These are phyloP conservation scores for Yarrowia porcina DNA, from an alignment of 805 yeast species.

Conservation along the genomic window DNA sequence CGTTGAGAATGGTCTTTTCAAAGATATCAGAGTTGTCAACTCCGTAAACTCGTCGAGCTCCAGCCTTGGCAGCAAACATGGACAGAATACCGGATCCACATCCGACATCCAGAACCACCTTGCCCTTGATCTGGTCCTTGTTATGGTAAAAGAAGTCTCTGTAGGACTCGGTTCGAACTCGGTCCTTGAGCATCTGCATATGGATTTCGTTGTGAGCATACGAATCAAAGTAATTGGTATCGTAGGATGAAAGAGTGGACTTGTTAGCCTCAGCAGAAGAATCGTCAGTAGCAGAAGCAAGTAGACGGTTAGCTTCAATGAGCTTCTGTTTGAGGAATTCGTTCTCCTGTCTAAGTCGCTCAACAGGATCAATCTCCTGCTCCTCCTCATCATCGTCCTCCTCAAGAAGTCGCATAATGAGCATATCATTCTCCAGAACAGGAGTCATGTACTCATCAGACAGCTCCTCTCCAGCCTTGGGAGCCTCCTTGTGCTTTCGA, in stretches of 20 bases:
- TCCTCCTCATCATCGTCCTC: slow-evolving; percentile 30
- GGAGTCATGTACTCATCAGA: slow-evolving; percentile 33
- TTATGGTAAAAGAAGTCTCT: slow-evolving; percentile 89
- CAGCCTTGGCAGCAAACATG: slow-evolving; percentile 97
- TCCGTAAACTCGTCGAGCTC: slow-evolving; percentile 95
- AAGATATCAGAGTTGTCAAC: slow-evolving; percentile 97
- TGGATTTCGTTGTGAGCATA: slow-evolving; percentile 97
- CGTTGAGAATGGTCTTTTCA: slow-evolving; percentile 89
- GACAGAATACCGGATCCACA: slow-evolving; percentile 98
- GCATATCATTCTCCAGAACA: slow-evolving; percentile 33
- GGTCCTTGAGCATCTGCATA: slow-evolving; percentile 97
- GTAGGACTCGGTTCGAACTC: slow-evolving; percentile 86
- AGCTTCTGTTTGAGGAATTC: slow-evolving; percentile 22
- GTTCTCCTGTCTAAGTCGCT: slow-evolving; percentile 7
- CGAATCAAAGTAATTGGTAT: slow-evolving; percentile 89
- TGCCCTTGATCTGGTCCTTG: slow-evolving; percentile 83
- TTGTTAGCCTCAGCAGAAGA: not conserved
- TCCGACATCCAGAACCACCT: slow-evolving; percentile 94
- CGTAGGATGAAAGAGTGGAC: slow-evolving; percentile 40
- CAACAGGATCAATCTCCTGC: slow-evolving; percentile 32
- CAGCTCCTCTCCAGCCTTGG: slow-evolving; percentile 20
- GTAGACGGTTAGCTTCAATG: not conserved
- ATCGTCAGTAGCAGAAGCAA: slow-evolving; percentile 14
- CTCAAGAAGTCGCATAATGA: slow-evolving; percentile 32
- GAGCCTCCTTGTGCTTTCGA: slow-evolving; percentile 29